Evolutionary conservation across 2,329 filamentous ascomycete genomes (phyloP).

Genomic region (Verticillium longisporum): DNA sequence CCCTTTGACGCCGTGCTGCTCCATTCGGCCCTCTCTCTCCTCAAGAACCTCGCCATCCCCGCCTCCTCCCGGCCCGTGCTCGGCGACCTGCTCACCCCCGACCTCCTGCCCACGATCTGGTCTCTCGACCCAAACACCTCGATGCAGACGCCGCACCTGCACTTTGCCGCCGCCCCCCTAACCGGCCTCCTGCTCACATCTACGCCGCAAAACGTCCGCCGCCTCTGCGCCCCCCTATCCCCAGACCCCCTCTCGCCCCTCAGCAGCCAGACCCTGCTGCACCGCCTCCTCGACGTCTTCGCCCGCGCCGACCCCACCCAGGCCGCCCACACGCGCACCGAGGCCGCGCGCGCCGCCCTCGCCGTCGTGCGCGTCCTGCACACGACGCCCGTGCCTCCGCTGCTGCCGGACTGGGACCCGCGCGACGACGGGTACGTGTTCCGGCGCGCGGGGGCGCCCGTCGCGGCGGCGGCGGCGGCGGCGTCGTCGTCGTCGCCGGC

Average conservation of each 20-base stretch:
- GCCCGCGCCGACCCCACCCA: conserved; percentile 28
- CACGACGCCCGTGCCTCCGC: conserved; percentile 22
- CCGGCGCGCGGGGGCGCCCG: conserved; percentile 5
- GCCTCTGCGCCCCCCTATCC: conserved; percentile 35
- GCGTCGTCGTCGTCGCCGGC: conserved; percentile 3
- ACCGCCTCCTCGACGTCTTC: conserved; percentile 30
- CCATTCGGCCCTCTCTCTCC: conserved; percentile 51
- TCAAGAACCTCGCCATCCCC: conserved; percentile 59
- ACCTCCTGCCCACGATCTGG: conserved; percentile 47
- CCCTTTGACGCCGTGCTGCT: conserved; percentile 41
- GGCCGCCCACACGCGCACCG: conserved; percentile 46
- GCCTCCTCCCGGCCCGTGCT: conserved; percentile 45
- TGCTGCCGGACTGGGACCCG: conserved; percentile 24
- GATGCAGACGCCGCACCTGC: conserved; percentile 38
- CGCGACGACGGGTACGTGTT: conserved; percentile 18
- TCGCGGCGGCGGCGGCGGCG: not conserved
- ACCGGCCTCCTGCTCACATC: conserved; percentile 48
- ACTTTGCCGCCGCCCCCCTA: conserved; percentile 53
- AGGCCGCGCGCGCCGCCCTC: conserved; percentile 47
- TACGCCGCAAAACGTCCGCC: conserved; percentile 43
- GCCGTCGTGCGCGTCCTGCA: conserved; percentile 50
- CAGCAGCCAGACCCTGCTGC: conserved; percentile 19
- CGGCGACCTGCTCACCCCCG: conserved; percentile 33
- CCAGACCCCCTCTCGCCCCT: conserved; percentile 15
- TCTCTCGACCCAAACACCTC: conserved; percentile 39